phyloP scores from a whole-genome alignment of 371 early-diverging fungal species.

The Zychaea mexicana region DNA sequence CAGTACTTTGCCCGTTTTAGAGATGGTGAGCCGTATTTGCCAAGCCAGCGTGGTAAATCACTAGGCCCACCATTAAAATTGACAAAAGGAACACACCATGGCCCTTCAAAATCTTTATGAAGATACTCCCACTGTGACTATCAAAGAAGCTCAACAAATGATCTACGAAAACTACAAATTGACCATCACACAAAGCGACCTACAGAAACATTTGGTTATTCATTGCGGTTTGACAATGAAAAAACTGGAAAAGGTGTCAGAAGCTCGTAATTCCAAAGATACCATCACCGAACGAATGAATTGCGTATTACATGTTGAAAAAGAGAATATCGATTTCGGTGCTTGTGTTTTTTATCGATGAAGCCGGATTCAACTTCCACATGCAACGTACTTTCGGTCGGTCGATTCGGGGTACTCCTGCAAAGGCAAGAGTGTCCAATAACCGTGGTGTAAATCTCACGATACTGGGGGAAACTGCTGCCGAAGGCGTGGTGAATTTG shows the following conservation, averaged over 20 bases:
- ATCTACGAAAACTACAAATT: not conserved
- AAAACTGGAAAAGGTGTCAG: not conserved
- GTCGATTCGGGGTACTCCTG: slow-evolving; percentile 8
- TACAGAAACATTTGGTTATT: not conserved
- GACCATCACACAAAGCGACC: not conserved
- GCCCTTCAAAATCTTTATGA: not conserved
- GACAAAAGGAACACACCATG: not conserved
- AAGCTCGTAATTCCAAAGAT: not conserved
- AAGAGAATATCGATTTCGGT: not conserved
- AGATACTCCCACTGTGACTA: not conserved
- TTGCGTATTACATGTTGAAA: not conserved
- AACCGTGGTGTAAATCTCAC: slow-evolving; percentile 1
- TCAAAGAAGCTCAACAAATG: not conserved
- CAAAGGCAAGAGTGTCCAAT: not conserved
- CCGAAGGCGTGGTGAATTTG: not conserved
- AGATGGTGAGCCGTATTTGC: not conserved
- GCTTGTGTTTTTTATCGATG: slow-evolving; percentile 12
- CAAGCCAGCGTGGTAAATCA: not conserved
- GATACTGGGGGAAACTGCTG: not conserved
- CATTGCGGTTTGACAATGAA: not conserved
- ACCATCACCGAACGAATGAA: not conserved
- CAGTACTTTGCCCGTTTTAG: not conserved
- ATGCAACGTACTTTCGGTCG: not conserved
- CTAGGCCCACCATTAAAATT: not conserved
- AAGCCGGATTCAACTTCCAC: slow-evolving; percentile 1